Conservation (phyloP, 176 grass and related monocot genomes). For the Oryza coarctata region DNA sequence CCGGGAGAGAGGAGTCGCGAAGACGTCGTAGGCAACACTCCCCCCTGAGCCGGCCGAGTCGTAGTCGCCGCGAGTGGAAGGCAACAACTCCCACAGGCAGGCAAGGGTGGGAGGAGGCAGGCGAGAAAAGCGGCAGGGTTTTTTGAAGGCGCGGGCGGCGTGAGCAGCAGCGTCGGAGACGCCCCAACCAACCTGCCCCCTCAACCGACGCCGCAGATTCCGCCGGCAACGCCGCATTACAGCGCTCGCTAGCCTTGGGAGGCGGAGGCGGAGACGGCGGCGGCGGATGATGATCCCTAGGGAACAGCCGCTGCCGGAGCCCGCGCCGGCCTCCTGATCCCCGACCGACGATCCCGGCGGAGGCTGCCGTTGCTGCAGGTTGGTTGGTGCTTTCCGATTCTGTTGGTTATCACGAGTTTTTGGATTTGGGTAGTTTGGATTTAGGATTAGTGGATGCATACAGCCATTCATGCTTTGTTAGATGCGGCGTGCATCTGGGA, state of each 20-base stretch:
- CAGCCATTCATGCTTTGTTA: conserved; percentile 18
- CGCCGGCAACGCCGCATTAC: not conserved
- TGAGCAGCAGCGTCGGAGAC: not conserved
- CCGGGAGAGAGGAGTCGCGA: no score
- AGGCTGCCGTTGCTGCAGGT: not conserved
- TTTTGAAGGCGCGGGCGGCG: conserved; percentile 28
- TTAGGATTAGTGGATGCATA: conserved; percentile 4
- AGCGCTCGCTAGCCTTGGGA: no score
- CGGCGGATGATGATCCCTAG: conserved; percentile 32
- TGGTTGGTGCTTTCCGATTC: not conserved
- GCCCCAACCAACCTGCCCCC: not conserved
- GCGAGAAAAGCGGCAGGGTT: not conserved
- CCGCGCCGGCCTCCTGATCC: conserved; percentile 23
- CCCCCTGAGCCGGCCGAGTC: not conserved
- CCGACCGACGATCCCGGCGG: not conserved
- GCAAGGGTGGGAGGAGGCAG: not conserved
- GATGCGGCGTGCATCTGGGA: conserved; percentile 18
- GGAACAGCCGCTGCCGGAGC: not conserved
- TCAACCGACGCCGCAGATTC: not conserved
- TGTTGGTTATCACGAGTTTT: not conserved
- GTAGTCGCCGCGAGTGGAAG: not conserved
- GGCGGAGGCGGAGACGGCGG: not conserved
- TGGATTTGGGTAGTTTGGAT: conserved; percentile 10
- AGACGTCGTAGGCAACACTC: not conserved
- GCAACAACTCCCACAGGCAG: not conserved